Evolutionary conservation across 2,329 filamentous ascomycete genomes (phyloP), one percentile per base, ranked within the genome.

Genomic region (Sarocladium brachiariae): DNA sequence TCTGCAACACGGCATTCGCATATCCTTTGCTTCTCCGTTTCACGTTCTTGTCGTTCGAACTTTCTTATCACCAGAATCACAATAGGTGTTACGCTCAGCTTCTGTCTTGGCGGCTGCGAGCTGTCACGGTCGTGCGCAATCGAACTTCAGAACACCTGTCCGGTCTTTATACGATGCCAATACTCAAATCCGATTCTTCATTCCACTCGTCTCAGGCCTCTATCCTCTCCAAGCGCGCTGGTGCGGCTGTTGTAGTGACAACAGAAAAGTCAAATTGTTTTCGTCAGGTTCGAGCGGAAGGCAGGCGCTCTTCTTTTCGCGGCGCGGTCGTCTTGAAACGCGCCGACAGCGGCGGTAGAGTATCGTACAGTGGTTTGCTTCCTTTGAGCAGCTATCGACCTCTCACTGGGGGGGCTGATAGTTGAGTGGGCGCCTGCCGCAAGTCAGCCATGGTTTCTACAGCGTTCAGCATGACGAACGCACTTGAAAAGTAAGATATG

Each of bases 401-500:
- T 37, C 50, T 64, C 65, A 76, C 67, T 77, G 74, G 50, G 86
- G 86, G 54, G 87, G 80, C 66, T 91, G 86, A 69, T 89, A 93
- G 71, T 92, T 90, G 63, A 93, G 84, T 50, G 87, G 87, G 59
- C 88, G 84, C 73, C 88, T 93, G 57, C 13, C 16, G 4, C 9
- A 25, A n/a, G 46, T 49, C 46, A 49, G 33, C 46, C 21, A 13
- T 4, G 4, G 30, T 24, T 18, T 13, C 9, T 24, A 19, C 13
- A 38, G 31, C 18, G 21, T 19, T 16, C n/a, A 25, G 8, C 23
- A 49, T 25, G 48, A n/a, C 16, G 9, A 34, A 76, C 87, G 69
- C 74, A 96, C 92, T 99, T 99, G 81, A 99, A 99, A 27, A 99
- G 81, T 51, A 99, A 80, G 63, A 99, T 99, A 69, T 99, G 93